Conservation (phyloP, 768 basidiomycete species). For the Coprinopsis sp. region DNA sequence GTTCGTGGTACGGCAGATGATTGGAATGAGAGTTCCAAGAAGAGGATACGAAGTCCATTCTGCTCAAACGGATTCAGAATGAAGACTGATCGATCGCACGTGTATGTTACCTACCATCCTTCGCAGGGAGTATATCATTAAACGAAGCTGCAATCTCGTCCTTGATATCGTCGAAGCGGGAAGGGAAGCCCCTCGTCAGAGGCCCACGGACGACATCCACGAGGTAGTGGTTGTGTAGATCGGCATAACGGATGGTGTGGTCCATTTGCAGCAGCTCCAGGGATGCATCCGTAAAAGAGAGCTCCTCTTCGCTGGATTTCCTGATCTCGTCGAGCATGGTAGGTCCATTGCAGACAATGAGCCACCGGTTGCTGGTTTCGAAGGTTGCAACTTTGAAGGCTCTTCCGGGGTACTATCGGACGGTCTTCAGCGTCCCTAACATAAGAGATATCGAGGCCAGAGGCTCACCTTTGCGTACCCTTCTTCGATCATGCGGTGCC, state of each 20-base stretch:
- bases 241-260: conserved; percentile 33
- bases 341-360: conserved; percentile 29
- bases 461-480: conserved; percentile 15
- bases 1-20: conserved; percentile 39
- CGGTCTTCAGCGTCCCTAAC: background rate
- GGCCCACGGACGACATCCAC: conserved; percentile 24
- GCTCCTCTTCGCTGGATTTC: conserved; percentile 31
- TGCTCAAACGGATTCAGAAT: conserved; percentile 12
- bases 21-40: conserved; percentile 20
- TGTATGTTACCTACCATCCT: conserved; percentile 19
- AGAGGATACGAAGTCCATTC: conserved; percentile 36
- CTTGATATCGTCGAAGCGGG: conserved; percentile 34
- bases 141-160: conserved; percentile 43
- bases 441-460: no score
- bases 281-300: conserved; percentile 26
- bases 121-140: conserved; percentile 30
- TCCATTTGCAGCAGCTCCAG: conserved; percentile 31
- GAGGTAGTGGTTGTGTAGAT: conserved; percentile 27
- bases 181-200: conserved; percentile 35
- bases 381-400: conserved; percentile 22
- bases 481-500: conserved; percentile 9
- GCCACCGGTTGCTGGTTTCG: conserved; percentile 28
- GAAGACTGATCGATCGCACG: background rate
- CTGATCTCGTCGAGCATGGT: conserved; percentile 35
- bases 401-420: conserved; percentile 18